Conservation (phyloP, 2,329 filamentous ascomycete species). For the Apiospora aurea region DNA sequence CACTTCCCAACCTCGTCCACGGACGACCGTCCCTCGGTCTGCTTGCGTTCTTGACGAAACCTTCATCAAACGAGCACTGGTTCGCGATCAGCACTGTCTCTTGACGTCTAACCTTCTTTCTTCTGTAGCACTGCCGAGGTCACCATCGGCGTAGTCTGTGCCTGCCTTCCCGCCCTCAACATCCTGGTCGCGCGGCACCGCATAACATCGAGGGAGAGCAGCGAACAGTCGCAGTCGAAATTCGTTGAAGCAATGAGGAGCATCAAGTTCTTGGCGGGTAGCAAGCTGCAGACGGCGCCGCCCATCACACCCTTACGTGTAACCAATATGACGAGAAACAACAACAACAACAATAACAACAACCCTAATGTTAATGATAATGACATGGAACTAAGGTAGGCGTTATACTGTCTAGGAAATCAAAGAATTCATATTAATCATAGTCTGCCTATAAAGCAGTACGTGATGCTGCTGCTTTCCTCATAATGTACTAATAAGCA, state of each 20-base stretch:
- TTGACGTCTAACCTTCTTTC: not conserved
- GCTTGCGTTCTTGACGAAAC: not conserved
- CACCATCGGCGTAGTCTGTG: constrained; percentile 26
- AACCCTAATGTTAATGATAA: not conserved
- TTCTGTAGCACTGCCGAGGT: constrained; percentile 20
- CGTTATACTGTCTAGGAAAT: not conserved
- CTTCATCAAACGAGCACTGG: not conserved
- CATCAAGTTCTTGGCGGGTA: constrained; percentile 16
- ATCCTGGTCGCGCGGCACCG: constrained; percentile 14
- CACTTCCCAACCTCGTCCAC: too few relatives aligned
- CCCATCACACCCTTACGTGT: not conserved
- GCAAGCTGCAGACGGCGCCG: constrained; percentile 13
- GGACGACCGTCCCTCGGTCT: not conserved
- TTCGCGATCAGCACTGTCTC: not conserved
- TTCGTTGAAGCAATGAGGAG: not conserved
- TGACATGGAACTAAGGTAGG: not conserved
- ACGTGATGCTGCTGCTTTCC: not conserved
- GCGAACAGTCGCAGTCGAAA: not conserved
- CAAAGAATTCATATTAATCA: not conserved
- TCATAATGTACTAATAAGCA: not conserved
- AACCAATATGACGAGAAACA: not conserved
- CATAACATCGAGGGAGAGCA: not conserved
- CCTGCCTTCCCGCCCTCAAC: constrained; percentile 26
- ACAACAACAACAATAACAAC: not conserved
- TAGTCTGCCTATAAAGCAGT: too few relatives aligned